Conservation (phyloP, 2,329 filamentous ascomycete genomes). For the Alternaria arbusti region DNA sequence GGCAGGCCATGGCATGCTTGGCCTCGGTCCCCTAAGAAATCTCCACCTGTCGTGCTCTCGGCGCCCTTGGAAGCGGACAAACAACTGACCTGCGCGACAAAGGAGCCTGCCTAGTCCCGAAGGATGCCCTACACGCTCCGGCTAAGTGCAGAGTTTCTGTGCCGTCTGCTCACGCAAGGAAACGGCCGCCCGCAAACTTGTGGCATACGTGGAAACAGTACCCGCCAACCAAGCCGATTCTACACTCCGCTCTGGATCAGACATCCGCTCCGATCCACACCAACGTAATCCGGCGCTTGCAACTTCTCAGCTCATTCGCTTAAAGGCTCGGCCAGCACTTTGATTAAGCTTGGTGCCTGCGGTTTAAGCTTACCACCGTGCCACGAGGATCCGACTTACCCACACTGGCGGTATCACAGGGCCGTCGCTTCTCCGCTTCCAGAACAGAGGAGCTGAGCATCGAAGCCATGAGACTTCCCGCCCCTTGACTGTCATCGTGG, state of each 20-base stretch:
- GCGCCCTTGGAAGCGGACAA: conserved; percentile 5
- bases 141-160: neutral
- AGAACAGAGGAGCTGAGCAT: conserved; percentile 6
- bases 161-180: neutral
- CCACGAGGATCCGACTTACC: conserved; percentile 34
- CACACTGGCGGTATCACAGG: conserved; percentile 34
- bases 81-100: neutral
- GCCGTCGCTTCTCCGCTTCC: conserved; percentile 10
- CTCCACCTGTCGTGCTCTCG: conserved; percentile 3
- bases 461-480: neutral
- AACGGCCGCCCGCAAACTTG: conserved; percentile 8
- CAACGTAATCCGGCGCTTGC: conserved; percentile 34
- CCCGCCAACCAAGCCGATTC: conserved; percentile 10
- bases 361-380: conserved; percentile 45
- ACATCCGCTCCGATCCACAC: conserved; percentile 41
- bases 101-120: neutral
- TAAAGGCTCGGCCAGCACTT: conserved; percentile 27
- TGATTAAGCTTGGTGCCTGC: conserved; percentile 39
- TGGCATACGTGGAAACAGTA: conserved; percentile 23
- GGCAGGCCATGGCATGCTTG: conserved; percentile 22
- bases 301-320: conserved; percentile 30
- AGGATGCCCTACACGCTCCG: neutral
- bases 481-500: neutral
- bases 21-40: conserved; percentile 27
- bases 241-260: conserved; percentile 24